Evolutionary conservation across 345 rosid genomes (phyloP).

Genomic region (Corchorus olitorius): DNA sequence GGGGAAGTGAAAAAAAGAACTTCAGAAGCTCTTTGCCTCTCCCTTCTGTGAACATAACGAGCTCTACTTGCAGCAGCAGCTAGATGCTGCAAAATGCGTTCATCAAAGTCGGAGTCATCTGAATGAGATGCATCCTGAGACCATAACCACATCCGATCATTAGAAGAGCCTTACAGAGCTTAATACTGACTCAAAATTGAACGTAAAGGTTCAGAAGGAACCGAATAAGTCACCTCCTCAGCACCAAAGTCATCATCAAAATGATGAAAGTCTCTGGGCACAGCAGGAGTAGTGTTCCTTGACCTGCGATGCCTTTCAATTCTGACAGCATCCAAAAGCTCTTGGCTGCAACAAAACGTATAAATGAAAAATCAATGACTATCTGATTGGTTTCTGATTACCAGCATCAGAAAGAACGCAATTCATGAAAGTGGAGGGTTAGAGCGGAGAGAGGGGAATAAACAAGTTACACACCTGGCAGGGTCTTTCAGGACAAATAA

Average conservation of each 20-base stretch:
- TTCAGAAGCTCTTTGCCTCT: conserved; percentile 46
- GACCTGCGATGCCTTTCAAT: conserved; percentile 56
- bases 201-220: conserved; percentile 8
- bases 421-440: not conserved
- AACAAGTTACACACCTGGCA: conserved; percentile 46
- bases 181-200: not conserved
- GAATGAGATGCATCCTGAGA: conserved; percentile 56
- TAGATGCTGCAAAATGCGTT: conserved; percentile 61
- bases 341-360: conserved; percentile 58
- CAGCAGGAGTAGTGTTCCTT: conserved; percentile 37
- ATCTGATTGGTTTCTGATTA: conserved; percentile 18
- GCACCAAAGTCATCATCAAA: conserved; percentile 43
- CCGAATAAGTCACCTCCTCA: conserved; percentile 49
- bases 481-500: conserved; percentile 65
- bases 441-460: not conserved
- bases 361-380: conserved; percentile 1
- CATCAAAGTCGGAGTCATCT: conserved; percentile 62
- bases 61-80: conserved; percentile 59
- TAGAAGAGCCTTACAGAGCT: not conserved
- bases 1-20: conserved; percentile 34
- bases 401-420: conserved; percentile 6
- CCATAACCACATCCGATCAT: not conserved
- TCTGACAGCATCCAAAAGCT: conserved; percentile 72
- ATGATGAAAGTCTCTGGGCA: conserved; percentile 29
- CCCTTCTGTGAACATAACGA: conserved; percentile 56